A percentile compares a stretch with the other conserved stretches of the same genome.
phyloP scores from a whole-genome alignment of 148 eudicot genomes.

The Nepenthes mirabilis region DNA sequence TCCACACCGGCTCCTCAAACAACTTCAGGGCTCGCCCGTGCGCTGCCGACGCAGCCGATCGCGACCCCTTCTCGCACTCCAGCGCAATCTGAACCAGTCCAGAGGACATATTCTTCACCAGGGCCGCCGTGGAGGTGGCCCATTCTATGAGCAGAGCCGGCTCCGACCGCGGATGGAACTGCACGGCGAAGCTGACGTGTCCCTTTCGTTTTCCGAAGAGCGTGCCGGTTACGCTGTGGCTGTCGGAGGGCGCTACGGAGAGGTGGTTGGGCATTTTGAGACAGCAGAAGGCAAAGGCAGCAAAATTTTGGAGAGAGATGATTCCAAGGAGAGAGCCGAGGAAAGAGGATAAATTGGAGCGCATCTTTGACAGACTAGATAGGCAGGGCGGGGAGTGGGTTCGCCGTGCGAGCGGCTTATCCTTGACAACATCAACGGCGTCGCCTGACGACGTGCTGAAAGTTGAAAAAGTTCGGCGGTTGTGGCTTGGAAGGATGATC shows the following conservation, averaged over 20 bases:
- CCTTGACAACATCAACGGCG: no score
- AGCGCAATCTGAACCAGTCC: conserved; percentile 70
- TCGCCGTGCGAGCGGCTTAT: no score
- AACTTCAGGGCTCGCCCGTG: conserved; percentile 17
- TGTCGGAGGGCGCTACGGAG: conserved; percentile 10
- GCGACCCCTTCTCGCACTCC: conserved; percentile 17
- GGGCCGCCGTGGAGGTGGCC: conserved; percentile 42
- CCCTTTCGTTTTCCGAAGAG: conserved; percentile 79
- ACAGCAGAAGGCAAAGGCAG: no score
- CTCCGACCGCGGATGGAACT: conserved; percentile 38
- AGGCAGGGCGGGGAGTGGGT: no score
- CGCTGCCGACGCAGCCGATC: background rate
- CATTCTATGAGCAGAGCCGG: conserved; percentile 52
- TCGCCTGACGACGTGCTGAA: no score
- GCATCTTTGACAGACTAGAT: no score
- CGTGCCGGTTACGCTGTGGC: conserved; percentile 69
- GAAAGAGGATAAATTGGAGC: no score
- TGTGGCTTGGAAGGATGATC: no score
- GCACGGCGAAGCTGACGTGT: conserved; percentile 73
- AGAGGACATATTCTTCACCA: conserved; percentile 73
- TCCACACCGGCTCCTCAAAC: conserved; percentile 50
- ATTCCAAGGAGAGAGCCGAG: no score
- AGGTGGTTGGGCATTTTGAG: no score
- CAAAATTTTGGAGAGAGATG: no score
- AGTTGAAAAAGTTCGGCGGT: no score